A percentile compares a stretch with the other conserved stretches of the same genome.
These are phyloP conservation scores for Nemania sp. DNA, from an alignment of 2,329 filamentous ascomycete species.

Conservation along the genomic window DNA sequence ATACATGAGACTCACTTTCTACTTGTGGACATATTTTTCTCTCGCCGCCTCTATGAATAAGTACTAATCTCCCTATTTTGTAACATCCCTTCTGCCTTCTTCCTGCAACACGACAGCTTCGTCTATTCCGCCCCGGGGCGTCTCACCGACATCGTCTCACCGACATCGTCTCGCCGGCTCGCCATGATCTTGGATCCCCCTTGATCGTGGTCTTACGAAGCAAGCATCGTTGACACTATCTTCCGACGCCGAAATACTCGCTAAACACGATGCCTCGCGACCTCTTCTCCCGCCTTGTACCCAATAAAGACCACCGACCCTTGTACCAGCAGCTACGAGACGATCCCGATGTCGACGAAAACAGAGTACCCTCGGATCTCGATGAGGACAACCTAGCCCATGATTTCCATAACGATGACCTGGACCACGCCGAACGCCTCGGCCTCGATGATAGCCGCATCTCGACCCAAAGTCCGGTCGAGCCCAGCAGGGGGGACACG, in stretches of 20 bases:
- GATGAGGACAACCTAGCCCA: slow-evolving; percentile 60
- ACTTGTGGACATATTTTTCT: neutral
- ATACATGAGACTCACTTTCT: neutral
- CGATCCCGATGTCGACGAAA: slow-evolving; percentile 51
- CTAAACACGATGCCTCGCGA: slow-evolving; percentile 51
- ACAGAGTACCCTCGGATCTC: slow-evolving; percentile 48
- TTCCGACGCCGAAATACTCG: slow-evolving; percentile 3
- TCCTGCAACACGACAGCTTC: neutral
- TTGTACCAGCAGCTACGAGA: slow-evolving; percentile 57
- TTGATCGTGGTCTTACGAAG: slow-evolving; percentile 13
- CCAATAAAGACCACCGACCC: slow-evolving; percentile 45
- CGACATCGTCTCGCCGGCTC: neutral
- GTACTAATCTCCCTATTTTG: no score
- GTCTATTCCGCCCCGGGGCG: neutral
- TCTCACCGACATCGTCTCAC: neutral
- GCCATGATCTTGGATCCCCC: slow-evolving; percentile 13
- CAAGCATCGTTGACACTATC: neutral
- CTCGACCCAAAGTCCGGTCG: slow-evolving; percentile 47
- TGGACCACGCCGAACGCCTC: slow-evolving; percentile 49
- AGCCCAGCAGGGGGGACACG: slow-evolving; percentile 24
- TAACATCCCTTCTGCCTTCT: no score
- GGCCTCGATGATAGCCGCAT: slow-evolving; percentile 52
- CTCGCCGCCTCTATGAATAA: no score
- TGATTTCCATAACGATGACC: slow-evolving; percentile 55
- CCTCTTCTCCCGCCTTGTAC: slow-evolving; percentile 51